Percentiles rank a stretch among this genome's conserved stretches.
These are phyloP conservation scores for Pilaira anomala DNA, from an alignment of 192 early-diverging fungal species.

Conservation along the genomic window DNA sequence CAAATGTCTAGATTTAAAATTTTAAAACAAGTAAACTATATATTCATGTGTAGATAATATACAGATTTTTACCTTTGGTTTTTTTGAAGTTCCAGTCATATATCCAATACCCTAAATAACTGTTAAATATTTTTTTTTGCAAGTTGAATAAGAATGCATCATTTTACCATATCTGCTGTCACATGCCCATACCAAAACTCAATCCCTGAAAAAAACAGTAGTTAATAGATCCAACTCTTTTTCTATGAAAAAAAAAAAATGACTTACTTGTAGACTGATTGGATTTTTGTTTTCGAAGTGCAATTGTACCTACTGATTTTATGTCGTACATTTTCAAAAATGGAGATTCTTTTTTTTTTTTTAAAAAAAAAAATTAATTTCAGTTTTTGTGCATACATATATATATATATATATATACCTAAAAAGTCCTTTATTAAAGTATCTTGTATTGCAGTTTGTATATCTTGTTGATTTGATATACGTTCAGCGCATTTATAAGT, in stretches of 20 bases:
- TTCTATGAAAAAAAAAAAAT: neutral
- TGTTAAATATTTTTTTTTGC: neutral
- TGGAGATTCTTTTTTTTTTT: constrained; percentile 27
- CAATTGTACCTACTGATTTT: constrained; percentile 37
- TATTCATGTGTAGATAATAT: neutral
- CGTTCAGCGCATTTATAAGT: constrained; percentile 55
- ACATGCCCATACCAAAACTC: constrained; percentile 74
- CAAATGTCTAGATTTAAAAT: constrained; percentile 12
- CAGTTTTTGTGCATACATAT: neutral
- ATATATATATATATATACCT: constrained; percentile 11
- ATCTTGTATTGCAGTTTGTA: constrained; percentile 19
- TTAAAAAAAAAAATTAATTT: too few relatives aligned
- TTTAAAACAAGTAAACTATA: neutral
- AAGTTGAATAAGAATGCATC: neutral
- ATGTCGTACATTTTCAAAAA: constrained; percentile 27
- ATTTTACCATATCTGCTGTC: constrained; percentile 66
- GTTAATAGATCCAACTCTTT: neutral
- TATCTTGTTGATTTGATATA: constrained; percentile 20
- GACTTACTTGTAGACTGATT: neutral
- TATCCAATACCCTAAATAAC: constrained; percentile 27
- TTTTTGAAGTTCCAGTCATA: constrained; percentile 21
- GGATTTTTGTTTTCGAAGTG: constrained; percentile 18
- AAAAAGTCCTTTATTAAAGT: constrained; percentile 30
- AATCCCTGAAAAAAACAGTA: constrained; percentile 14
- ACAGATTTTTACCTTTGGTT: constrained; percentile 14